Evolutionary conservation across 441 rosid genomes (phyloP).

Genomic region (Croton setiger): DNA sequence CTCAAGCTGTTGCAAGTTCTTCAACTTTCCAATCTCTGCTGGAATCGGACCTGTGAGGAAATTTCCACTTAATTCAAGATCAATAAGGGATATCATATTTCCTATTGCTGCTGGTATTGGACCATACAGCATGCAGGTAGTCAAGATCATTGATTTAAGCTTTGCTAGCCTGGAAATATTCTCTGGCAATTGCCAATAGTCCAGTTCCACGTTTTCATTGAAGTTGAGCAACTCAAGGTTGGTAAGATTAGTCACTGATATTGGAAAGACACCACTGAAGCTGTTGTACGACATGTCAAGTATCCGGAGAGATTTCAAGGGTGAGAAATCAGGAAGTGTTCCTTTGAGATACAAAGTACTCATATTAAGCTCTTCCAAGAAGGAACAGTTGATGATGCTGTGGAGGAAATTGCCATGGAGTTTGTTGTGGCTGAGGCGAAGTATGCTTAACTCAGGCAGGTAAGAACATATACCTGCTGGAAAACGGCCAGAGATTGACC

Average conservation of each 20-base stretch:
- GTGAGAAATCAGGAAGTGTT: constrained; percentile 70
- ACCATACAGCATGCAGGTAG: constrained; percentile 63
- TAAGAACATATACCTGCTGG: constrained; percentile 63
- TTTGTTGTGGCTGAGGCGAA: constrained; percentile 60
- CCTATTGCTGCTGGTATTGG: constrained; percentile 72
- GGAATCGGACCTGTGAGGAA: constrained; percentile 68
- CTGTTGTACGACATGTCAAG: constrained; percentile 77
- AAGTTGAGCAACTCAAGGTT: constrained; percentile 60
- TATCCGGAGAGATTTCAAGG: constrained; percentile 50
- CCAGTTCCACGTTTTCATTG: constrained; percentile 58
- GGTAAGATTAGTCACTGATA: constrained; percentile 67
- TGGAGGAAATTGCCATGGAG: constrained; percentile 52
- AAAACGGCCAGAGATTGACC: constrained; percentile 62
- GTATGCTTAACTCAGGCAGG: constrained; percentile 60
- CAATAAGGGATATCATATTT: constrained; percentile 72
- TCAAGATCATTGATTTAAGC: constrained; percentile 61
- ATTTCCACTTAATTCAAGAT: constrained; percentile 86
- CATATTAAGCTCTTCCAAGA: constrained; percentile 64
- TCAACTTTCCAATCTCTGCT: constrained; percentile 63
- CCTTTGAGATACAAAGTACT: constrained; percentile 41
- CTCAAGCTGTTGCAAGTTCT: constrained; percentile 74
- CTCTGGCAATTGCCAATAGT: constrained; percentile 68
- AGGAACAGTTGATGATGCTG: constrained; percentile 60
- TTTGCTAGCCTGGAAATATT: constrained; percentile 55
- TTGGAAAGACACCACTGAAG: constrained; percentile 74